Evolutionary conservation across 768 basidiomycete species (phyloP).

Genomic region (Coprinopsis strossmayeri): DNA sequence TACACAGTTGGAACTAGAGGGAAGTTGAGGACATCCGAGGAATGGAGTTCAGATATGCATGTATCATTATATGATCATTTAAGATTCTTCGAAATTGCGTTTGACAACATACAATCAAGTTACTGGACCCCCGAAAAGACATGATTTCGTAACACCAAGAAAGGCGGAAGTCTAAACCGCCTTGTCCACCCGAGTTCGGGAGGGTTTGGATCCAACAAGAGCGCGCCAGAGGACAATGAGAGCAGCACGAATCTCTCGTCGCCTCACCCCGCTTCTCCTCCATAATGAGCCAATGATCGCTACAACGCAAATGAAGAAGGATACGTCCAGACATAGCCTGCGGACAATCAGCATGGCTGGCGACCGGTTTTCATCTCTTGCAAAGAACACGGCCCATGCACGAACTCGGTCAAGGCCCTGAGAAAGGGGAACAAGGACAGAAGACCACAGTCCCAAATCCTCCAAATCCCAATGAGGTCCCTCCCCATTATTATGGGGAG

Average conservation of each 20-base stretch:
- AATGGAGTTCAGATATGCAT: background rate
- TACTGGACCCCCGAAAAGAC: no score
- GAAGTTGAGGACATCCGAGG: no score
- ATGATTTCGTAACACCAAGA: background rate
- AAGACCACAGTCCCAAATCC: slow-evolving; percentile 80
- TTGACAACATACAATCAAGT: no score
- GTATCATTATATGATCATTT: slow-evolving; percentile 6
- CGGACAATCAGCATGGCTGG: slow-evolving; percentile 64
- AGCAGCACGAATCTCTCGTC: slow-evolving; percentile 62
- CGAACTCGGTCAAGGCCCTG: slow-evolving; percentile 42
- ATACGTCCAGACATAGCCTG: slow-evolving; percentile 70
- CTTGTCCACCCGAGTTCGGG: slow-evolving; percentile 42
- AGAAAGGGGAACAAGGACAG: slow-evolving; percentile 60
- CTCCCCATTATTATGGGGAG: slow-evolving; percentile 30
- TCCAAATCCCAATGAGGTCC: slow-evolving; percentile 59
- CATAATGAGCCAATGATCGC: slow-evolving; percentile 52
- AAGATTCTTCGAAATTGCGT: background rate
- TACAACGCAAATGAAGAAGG: slow-evolving; percentile 65
- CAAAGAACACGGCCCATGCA: slow-evolving; percentile 50
- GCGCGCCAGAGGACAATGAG: slow-evolving; percentile 66
- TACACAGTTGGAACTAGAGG: no score
- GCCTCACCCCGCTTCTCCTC: slow-evolving; percentile 62
- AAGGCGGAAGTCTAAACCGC: slow-evolving; percentile 28
- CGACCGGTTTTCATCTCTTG: slow-evolving; percentile 51
- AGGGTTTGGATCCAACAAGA: slow-evolving; percentile 47